These are phyloP conservation scores for Oehlia diaphana DNA, from an alignment of 192 early-diverging fungal genomes.

Conservation along the genomic window DNA sequence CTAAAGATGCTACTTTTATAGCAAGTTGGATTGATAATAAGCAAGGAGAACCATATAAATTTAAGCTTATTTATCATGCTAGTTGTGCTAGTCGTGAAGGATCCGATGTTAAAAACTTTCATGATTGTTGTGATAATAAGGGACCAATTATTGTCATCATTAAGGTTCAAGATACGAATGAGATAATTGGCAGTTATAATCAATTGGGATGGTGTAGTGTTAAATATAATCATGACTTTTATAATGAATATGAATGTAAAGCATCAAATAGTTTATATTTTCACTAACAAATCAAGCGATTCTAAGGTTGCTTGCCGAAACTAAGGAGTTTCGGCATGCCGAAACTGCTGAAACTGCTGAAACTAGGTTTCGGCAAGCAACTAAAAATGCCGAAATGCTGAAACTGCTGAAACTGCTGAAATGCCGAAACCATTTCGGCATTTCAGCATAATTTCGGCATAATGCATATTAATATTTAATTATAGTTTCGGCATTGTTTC, in stretches of 20 bases:
- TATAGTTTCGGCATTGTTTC: too few relatives aligned
- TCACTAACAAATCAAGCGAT: not conserved
- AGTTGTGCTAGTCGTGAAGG: not conserved
- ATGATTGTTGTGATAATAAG: not conserved
- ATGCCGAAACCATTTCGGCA: too few relatives aligned
- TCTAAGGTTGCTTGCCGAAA: too few relatives aligned
- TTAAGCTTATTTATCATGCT: constrained; percentile 1
- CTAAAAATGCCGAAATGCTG: too few relatives aligned
- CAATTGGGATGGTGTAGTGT: not conserved
- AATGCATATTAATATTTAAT: too few relatives aligned
- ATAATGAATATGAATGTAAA: not conserved
- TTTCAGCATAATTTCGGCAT: too few relatives aligned
- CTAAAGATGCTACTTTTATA: not conserved
- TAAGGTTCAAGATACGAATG: not conserved
- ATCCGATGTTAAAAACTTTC: not conserved
- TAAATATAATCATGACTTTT: not conserved
- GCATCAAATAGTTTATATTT: not conserved
- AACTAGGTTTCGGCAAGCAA: too few relatives aligned
- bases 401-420: too few relatives aligned
- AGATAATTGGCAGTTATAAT: not conserved
- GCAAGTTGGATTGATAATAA: constrained; percentile 10
- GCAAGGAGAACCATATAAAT: not conserved
- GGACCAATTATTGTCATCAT: not conserved
- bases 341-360: too few relatives aligned
- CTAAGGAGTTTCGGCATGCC: too few relatives aligned